These are phyloP conservation scores for Fusarium dimerum DNA, from an alignment of 2,329 filamentous ascomycete species.

Conservation along the genomic window DNA sequence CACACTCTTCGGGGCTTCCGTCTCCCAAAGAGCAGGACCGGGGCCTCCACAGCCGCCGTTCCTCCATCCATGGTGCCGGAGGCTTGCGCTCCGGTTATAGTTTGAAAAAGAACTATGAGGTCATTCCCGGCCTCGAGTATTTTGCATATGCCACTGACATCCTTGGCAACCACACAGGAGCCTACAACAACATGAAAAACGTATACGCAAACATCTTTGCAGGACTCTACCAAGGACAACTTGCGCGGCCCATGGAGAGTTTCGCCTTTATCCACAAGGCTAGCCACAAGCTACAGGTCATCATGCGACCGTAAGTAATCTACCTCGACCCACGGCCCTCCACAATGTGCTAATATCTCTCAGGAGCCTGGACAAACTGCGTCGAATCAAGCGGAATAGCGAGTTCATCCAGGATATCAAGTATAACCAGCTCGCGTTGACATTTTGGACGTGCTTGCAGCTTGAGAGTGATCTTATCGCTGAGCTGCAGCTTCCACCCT, in stretches of 20 bases:
- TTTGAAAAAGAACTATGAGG: constrained; percentile 68
- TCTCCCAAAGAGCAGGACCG: constrained; percentile 56
- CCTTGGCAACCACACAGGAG: constrained; percentile 76
- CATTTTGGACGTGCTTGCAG: constrained; percentile 93
- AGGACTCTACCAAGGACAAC: constrained; percentile 84
- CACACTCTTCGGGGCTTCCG: constrained; percentile 51
- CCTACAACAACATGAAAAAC: constrained; percentile 77
- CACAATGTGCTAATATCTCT: background rate
- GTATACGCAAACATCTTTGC: constrained; percentile 85
- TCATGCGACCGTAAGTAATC: constrained; percentile 69
- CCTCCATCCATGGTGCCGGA: constrained; percentile 49
- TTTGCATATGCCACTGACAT: constrained; percentile 87
- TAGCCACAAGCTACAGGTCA: constrained; percentile 63
- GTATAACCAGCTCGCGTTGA: constrained; percentile 67
- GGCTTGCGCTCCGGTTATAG: constrained; percentile 30
- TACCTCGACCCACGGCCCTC: background rate
- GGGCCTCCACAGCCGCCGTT: constrained; percentile 47
- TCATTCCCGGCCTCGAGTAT: constrained; percentile 87
- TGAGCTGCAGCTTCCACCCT: constrained; percentile 69
- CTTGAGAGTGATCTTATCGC: constrained; percentile 94
- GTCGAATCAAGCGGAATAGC: constrained; percentile 39
- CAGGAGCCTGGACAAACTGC: constrained; percentile 53
- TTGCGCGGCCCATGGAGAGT: constrained; percentile 85
- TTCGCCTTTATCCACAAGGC: constrained; percentile 63
- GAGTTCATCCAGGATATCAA: constrained; percentile 44